These are phyloP conservation scores for Mortierella sp. DNA, from an alignment of 371 early-diverging fungal genomes.

Conservation along the genomic window DNA sequence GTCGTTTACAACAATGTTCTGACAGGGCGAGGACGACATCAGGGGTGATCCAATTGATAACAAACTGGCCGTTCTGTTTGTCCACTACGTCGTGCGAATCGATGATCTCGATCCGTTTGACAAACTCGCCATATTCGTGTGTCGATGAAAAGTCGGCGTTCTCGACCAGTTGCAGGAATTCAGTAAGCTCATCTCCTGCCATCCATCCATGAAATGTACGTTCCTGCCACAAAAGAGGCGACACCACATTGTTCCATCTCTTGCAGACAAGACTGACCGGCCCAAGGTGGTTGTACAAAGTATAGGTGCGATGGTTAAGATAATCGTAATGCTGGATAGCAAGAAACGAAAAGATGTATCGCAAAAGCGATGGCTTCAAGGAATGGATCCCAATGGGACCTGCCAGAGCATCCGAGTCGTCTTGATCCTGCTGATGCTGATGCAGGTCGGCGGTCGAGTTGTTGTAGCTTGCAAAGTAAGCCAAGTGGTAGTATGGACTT, in stretches of 20 bases:
- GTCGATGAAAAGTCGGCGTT: conserved; percentile 55
- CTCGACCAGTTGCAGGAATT: conserved; percentile 43
- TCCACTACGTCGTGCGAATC: conserved; percentile 55
- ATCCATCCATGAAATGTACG: conserved; percentile 54
- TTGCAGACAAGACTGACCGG: conserved; percentile 48
- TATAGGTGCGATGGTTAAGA: conserved; percentile 52
- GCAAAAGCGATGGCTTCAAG: conserved; percentile 35
- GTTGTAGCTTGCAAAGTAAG: conserved; percentile 20
- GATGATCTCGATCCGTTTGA: conserved; percentile 53
- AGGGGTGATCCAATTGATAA: conserved; percentile 55
- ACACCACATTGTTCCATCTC: conserved; percentile 44
- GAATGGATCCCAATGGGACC: conserved; percentile 47
- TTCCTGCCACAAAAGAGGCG: conserved; percentile 52
- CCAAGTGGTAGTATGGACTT: conserved; percentile 21
- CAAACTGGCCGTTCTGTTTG: conserved; percentile 53
- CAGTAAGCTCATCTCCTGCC: conserved; percentile 48
- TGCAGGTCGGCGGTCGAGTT: conserved; percentile 29
- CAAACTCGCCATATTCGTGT: conserved; percentile 54
- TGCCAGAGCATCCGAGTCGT: not conserved
- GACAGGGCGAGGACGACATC: conserved; percentile 51
- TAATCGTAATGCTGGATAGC: conserved; percentile 52
- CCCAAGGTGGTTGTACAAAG: conserved; percentile 48
- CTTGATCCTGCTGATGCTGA: conserved; percentile 16
- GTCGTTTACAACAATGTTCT: conserved; percentile 50
- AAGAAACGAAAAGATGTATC: conserved; percentile 50